A percentile compares a stretch with the other conserved stretches of the same genome.
phyloP scores from a whole-genome alignment of 1,284 basidiomycete genomes.

The Microbotryomycetes sp. region DNA sequence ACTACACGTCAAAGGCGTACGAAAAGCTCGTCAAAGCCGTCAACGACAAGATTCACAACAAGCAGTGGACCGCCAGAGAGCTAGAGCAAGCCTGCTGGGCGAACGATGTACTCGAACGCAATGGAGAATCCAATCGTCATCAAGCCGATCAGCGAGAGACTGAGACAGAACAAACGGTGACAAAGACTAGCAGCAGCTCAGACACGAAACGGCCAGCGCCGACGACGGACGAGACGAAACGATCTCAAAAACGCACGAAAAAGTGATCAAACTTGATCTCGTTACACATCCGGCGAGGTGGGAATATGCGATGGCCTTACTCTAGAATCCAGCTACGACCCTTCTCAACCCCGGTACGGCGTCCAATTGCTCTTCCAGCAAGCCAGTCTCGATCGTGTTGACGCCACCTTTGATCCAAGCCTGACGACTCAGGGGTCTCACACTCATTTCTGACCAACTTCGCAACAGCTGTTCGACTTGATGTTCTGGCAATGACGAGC shows the following conservation, averaged over 20 bases:
- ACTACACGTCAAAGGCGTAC: conserved; percentile 23
- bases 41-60: conserved; percentile 1
- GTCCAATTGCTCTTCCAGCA: conserved; percentile 4
- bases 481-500: conserved; percentile 29
- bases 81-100: neutral
- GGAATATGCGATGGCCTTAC: too few relatives aligned
- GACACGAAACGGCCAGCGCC: too few relatives aligned
- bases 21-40: conserved; percentile 1
- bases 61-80: too few relatives aligned
- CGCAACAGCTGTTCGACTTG: conserved; percentile 67
- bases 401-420: conserved; percentile 62
- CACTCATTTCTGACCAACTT: conserved; percentile 60
- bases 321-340: neutral
- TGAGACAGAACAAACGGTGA: too few relatives aligned
- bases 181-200: too few relatives aligned
- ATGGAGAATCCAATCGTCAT: too few relatives aligned
- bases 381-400: conserved; percentile 9
- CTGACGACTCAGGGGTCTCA: conserved; percentile 67
- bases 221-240: too few relatives aligned
- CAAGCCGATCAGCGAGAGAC: too few relatives aligned
- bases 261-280: too few relatives aligned
- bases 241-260: too few relatives aligned
- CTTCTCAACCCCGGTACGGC: neutral
- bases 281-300: too few relatives aligned
- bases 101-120: too few relatives aligned